phyloP scores from a whole-genome alignment of 805 yeast species.

The Saccharomycopsis fodiens region DNA sequence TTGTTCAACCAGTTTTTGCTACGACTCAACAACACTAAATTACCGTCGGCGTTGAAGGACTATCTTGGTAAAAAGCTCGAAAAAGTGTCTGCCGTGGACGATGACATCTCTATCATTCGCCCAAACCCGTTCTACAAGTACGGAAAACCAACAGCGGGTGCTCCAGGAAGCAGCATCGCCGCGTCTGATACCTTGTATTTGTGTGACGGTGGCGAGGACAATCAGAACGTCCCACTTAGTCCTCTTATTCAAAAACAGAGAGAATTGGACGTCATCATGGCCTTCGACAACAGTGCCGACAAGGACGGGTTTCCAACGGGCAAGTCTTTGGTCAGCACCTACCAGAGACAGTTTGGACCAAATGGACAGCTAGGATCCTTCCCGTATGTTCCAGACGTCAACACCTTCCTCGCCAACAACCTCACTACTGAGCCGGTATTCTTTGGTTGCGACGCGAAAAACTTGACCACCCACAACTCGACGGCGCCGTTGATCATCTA shows the following conservation, averaged over 20 bases:
- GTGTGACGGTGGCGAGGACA: slow-evolving; percentile 59
- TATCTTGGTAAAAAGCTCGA: neutral
- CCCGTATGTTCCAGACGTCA: slow-evolving; percentile 71
- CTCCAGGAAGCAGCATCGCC: neutral
- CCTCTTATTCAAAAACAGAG: slow-evolving; percentile 50
- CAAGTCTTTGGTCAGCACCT: slow-evolving; percentile 46
- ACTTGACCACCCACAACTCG: slow-evolving; percentile 38
- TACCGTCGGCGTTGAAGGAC: slow-evolving; percentile 18
- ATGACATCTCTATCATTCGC: slow-evolving; percentile 2
- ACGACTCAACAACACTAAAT: slow-evolving; percentile 42
- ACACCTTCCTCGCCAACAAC: slow-evolving; percentile 50
- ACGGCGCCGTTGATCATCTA: slow-evolving; percentile 74
- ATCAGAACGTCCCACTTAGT: slow-evolving; percentile 46
- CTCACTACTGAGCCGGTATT: slow-evolving; percentile 66
- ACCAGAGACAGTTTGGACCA: slow-evolving; percentile 45
- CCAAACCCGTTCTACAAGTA: slow-evolving; percentile 9
- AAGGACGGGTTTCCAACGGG: slow-evolving; percentile 61
- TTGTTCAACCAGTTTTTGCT: slow-evolving; percentile 51
- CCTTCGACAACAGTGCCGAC: slow-evolving; percentile 40
- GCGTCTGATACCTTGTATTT: slow-evolving; percentile 25
- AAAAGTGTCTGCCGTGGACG: neutral
- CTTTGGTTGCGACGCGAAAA: slow-evolving; percentile 71
- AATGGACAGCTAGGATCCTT: slow-evolving; percentile 55
- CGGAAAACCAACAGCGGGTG: neutral
- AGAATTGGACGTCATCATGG: slow-evolving; percentile 46